Percentiles rank a stretch among this genome's conserved stretches.
phyloP scores from a whole-genome alignment of 108 stramenopile genomes.

The Fragilariopsis cylindrus region DNA sequence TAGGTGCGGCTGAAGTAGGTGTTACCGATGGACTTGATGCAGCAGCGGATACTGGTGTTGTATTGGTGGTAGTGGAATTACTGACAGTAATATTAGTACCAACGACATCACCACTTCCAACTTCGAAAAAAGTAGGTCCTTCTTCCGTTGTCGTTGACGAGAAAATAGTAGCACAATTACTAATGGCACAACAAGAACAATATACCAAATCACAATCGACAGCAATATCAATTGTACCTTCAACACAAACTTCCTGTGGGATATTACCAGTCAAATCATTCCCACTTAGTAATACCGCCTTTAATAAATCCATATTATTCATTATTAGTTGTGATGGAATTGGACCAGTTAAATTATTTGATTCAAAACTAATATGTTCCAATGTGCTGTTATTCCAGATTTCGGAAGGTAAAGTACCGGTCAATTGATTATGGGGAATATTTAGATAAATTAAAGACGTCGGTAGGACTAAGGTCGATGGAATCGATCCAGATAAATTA shows the following conservation, averaged over 20 bases:
- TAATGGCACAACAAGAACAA: slow-evolving; percentile 33
- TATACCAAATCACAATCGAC: slow-evolving; percentile 35
- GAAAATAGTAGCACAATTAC: slow-evolving; percentile 6
- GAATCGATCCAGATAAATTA: slow-evolving; percentile 31
- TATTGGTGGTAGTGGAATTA: not conserved
- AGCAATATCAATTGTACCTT: slow-evolving; percentile 8
- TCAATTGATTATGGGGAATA: slow-evolving; percentile 13
- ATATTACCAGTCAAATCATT: slow-evolving; percentile 32
- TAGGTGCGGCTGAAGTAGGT: not conserved
- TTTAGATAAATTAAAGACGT: slow-evolving; percentile 32
- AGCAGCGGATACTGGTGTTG: not conserved
- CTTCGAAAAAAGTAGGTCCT: too few species aligned
- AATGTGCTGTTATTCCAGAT: not conserved
- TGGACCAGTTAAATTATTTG: slow-evolving; percentile 23
- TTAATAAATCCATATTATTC: slow-evolving; percentile 8
- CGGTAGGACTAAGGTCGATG: slow-evolving; percentile 47
- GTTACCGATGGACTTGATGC: not conserved
- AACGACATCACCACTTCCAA: not conserved
- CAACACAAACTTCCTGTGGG: slow-evolving; percentile 17
- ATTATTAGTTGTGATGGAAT: slow-evolving; percentile 24
- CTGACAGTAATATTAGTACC: not conserved
- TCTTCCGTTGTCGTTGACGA: too few species aligned
- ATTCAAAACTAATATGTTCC: slow-evolving; percentile 13
- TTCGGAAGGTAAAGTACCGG: slow-evolving; percentile 20
- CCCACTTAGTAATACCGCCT: slow-evolving; percentile 6